phyloP scores from a whole-genome alignment of 108 stramenopile species.

The Skeletonema costatum region DNA sequence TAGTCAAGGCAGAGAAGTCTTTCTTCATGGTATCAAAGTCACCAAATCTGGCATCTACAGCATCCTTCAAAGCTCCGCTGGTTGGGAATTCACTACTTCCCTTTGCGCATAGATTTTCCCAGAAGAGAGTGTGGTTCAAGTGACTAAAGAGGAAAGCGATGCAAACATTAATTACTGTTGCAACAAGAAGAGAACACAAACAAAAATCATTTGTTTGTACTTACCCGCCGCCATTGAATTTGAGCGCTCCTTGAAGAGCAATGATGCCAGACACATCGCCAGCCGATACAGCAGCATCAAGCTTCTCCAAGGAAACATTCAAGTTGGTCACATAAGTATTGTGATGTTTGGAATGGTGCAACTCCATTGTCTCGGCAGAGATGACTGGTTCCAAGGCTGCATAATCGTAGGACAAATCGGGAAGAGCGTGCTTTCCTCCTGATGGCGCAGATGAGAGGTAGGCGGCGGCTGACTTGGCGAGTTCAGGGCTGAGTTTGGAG shows the following conservation, averaged over 20 bases:
- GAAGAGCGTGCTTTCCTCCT: slow-evolving; percentile 71
- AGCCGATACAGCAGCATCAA: slow-evolving; percentile 71
- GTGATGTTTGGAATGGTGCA: slow-evolving; percentile 97
- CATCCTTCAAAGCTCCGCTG: slow-evolving; percentile 59
- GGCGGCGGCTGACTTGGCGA: slow-evolving; percentile 64
- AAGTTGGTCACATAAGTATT: slow-evolving; percentile 94
- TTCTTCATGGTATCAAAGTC: slow-evolving; percentile 81
- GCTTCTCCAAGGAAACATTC: slow-evolving; percentile 87
- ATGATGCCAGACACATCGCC: slow-evolving; percentile 84
- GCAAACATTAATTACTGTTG: neutral
- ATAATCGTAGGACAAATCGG: slow-evolving; percentile 93
- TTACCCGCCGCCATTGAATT: slow-evolving; percentile 99
- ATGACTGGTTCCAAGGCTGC: slow-evolving; percentile 89
- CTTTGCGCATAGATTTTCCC: slow-evolving; percentile 90
- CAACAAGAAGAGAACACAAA: neutral
- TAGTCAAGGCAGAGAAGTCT: slow-evolving; percentile 71
- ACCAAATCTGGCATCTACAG: slow-evolving; percentile 87
- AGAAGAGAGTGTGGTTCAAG: slow-evolving; percentile 97
- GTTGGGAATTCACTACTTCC: slow-evolving; percentile 42
- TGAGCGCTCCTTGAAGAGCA: slow-evolving; percentile 81
- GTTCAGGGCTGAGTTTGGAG: slow-evolving; percentile 64
- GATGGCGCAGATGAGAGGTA: slow-evolving; percentile 71
- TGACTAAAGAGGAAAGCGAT: neutral
- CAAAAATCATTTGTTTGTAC: neutral
- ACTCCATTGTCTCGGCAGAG: slow-evolving; percentile 90